Evolutionary conservation across 2,329 filamentous ascomycete genomes (phyloP).

Genomic region (Tothia fuscella): DNA sequence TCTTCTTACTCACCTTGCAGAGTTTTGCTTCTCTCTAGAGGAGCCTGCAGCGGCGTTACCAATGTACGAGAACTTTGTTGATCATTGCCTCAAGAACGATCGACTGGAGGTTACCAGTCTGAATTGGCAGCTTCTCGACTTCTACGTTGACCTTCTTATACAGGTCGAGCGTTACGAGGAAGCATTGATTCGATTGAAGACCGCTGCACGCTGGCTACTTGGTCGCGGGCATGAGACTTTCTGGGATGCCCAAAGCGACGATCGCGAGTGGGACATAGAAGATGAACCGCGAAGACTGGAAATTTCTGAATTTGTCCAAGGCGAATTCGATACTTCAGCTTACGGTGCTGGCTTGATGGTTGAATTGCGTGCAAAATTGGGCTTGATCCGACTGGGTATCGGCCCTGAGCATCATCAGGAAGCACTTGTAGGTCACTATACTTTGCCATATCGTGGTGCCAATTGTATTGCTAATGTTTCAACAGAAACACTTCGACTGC

Average conservation of each 20-base stretch:
- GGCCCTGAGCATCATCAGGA: slow-evolving; percentile 52
- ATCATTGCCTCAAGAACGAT: slow-evolving; percentile 32
- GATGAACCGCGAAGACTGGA: slow-evolving; percentile 53
- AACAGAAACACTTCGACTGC: slow-evolving; percentile 41
- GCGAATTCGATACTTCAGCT: slow-evolving; percentile 38
- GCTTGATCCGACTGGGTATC: slow-evolving; percentile 65
- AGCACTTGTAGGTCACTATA: slow-evolving; percentile 50
- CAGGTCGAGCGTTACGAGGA: slow-evolving; percentile 49
- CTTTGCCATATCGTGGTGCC: neutral
- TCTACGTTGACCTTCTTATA: slow-evolving; percentile 71
- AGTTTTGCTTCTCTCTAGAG: slow-evolving; percentile 41
- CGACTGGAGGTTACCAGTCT: slow-evolving; percentile 35
- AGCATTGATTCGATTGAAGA: slow-evolving; percentile 59
- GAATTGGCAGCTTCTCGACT: slow-evolving; percentile 72
- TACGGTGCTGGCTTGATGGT: slow-evolving; percentile 68
- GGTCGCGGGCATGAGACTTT: slow-evolving; percentile 60
- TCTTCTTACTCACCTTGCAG: slow-evolving; percentile 44
- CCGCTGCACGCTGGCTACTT: slow-evolving; percentile 68
- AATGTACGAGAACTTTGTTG: slow-evolving; percentile 41
- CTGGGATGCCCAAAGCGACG: slow-evolving; percentile 65
- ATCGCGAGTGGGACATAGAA: slow-evolving; percentile 77
- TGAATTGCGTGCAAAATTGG: slow-evolving; percentile 74
- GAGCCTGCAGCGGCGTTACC: slow-evolving; percentile 36
- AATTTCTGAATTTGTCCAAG: slow-evolving; percentile 48
- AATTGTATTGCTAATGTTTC: slow-evolving; percentile 12